Evolutionary conservation across 768 basidiomycete genomes (phyloP).

Genomic region (Exidia glandulosa): DNA sequence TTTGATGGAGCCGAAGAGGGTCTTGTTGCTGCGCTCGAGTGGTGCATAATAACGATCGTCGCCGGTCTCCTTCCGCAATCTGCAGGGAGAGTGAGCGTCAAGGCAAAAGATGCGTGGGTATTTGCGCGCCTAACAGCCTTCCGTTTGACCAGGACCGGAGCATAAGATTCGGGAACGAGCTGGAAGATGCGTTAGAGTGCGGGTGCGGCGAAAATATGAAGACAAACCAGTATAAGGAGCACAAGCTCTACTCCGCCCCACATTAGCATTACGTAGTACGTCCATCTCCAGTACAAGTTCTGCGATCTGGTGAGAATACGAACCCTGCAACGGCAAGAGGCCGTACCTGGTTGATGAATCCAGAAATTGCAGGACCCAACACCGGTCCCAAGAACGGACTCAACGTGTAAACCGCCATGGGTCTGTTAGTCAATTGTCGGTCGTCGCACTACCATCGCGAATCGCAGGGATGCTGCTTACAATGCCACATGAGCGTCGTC

Average conservation of each 20-base stretch:
- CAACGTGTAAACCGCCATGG: slow-evolving; percentile 46
- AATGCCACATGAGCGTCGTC: slow-evolving; percentile 43
- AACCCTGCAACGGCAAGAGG: background rate
- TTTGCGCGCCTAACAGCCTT: slow-evolving; percentile 50
- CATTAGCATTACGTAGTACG: slow-evolving; percentile 56
- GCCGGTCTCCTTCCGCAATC: slow-evolving; percentile 45
- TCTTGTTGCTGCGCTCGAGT: slow-evolving; percentile 38
- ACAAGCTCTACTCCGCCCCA: slow-evolving; percentile 52
- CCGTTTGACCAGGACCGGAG: slow-evolving; percentile 43
- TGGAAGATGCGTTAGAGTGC: slow-evolving; percentile 14
- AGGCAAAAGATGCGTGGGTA: background rate
- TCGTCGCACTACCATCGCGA: background rate
- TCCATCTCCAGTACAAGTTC: slow-evolving; percentile 64
- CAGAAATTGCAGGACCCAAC: slow-evolving; percentile 45
- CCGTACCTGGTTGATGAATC: slow-evolving; percentile 60
- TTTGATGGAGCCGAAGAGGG: slow-evolving; percentile 35
- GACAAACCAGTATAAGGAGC: slow-evolving; percentile 39
- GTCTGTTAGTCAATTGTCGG: slow-evolving; percentile 22
- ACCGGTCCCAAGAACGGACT: slow-evolving; percentile 49
- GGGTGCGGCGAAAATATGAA: background rate
- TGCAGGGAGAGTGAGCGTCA: slow-evolving; percentile 10
- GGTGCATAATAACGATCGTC: slow-evolving; percentile 47
- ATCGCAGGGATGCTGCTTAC: slow-evolving; percentile 31
- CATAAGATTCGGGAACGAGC: slow-evolving; percentile 66
- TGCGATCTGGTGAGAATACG: slow-evolving; percentile 15